phyloP scores from a whole-genome alignment of 352 stramenopile species.

The Globisporangium paroecandrum region DNA sequence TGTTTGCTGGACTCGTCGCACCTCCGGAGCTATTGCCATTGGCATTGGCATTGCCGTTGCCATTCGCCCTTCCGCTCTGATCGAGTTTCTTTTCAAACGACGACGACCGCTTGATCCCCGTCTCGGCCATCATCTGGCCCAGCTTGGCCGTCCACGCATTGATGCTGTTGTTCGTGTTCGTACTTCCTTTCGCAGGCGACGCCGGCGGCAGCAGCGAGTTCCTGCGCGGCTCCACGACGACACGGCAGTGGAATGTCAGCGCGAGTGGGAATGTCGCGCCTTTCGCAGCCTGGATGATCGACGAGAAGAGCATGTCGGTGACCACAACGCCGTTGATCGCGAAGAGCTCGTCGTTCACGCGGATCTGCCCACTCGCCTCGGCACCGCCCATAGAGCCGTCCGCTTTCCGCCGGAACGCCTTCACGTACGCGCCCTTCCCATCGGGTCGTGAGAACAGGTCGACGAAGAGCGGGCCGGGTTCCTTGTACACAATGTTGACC shows the following conservation, averaged over 20 bases:
- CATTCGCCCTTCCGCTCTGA: slow-evolving; percentile 13
- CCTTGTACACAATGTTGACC: slow-evolving; percentile 50
- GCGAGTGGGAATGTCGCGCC: slow-evolving; percentile 62
- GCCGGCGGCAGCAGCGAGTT: slow-evolving; percentile 21
- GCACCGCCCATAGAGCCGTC: slow-evolving; percentile 52
- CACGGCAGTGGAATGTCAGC: slow-evolving; percentile 56
- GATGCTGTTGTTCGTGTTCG: slow-evolving; percentile 3
- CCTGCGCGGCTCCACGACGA: slow-evolving; percentile 3
- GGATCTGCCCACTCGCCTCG: slow-evolving; percentile 54
- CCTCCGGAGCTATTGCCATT: neutral
- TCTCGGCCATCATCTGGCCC: slow-evolving; percentile 33
- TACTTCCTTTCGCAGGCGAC: slow-evolving; percentile 38
- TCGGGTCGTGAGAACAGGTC: slow-evolving; percentile 74
- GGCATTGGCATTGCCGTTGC: slow-evolving; percentile 1
- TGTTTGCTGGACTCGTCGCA: slow-evolving; percentile 20
- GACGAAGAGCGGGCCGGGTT: slow-evolving; percentile 52
- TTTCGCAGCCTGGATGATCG: slow-evolving; percentile 69
- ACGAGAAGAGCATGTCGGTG: slow-evolving; percentile 49
- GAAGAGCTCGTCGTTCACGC: slow-evolving; percentile 62
- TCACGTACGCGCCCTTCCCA: slow-evolving; percentile 67
- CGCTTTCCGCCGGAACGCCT: slow-evolving; percentile 60
- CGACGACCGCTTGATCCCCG: slow-evolving; percentile 35
- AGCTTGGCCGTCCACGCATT: slow-evolving; percentile 48
- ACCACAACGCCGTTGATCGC: slow-evolving; percentile 61
- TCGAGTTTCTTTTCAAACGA: slow-evolving; percentile 54